Conservation (phyloP, 148 eudicot genomes). For the Pouteria glomerata region DNA sequence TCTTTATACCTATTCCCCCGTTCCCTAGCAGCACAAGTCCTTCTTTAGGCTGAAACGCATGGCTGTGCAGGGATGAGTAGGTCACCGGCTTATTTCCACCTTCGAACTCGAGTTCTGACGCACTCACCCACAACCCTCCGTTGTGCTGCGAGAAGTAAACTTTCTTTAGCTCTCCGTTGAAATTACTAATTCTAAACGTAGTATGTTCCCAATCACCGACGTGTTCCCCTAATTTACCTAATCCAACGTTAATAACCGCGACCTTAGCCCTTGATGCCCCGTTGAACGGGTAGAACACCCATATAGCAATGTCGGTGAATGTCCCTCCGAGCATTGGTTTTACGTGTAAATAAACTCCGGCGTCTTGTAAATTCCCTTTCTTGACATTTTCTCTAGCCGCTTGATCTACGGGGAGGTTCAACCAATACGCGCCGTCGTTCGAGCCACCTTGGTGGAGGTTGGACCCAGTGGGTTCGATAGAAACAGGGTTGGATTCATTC, state of each 20-base stretch:
- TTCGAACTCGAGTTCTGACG: conserved; percentile 24
- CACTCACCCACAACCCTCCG: conserved; percentile 27
- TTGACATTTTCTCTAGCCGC: conserved; percentile 28
- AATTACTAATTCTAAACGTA: conserved; percentile 38
- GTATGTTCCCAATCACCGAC: conserved; percentile 50
- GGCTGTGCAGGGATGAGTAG: conserved; percentile 31
- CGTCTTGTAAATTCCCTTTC: conserved; percentile 27
- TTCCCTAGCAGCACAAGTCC: conserved; percentile 22
- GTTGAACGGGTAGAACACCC: conserved; percentile 49
- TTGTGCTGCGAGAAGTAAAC: conserved; percentile 34
- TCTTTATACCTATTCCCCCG: conserved; percentile 26
- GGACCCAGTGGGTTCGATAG: conserved; percentile 20
- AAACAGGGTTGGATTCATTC: conserved; percentile 25
- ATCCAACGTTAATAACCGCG: conserved; percentile 11
- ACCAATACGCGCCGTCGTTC: conserved; percentile 36
- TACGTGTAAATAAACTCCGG: conserved; percentile 28
- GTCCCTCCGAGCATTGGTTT: conserved; percentile 37
- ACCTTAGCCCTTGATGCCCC: conserved; percentile 34
- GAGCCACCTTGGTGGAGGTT: conserved; percentile 35
- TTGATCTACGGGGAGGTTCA: conserved; percentile 28
- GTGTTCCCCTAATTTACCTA: conserved; percentile 41
- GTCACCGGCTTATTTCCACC: conserved; percentile 27
- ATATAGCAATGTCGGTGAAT: conserved; percentile 32
- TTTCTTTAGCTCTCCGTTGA: conserved; percentile 28
- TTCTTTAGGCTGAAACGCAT: conserved; percentile 18